These are phyloP conservation scores for Aspergillus egyptiacus DNA, from an alignment of 495 filamentous ascomycete species.

Conservation along the genomic window DNA sequence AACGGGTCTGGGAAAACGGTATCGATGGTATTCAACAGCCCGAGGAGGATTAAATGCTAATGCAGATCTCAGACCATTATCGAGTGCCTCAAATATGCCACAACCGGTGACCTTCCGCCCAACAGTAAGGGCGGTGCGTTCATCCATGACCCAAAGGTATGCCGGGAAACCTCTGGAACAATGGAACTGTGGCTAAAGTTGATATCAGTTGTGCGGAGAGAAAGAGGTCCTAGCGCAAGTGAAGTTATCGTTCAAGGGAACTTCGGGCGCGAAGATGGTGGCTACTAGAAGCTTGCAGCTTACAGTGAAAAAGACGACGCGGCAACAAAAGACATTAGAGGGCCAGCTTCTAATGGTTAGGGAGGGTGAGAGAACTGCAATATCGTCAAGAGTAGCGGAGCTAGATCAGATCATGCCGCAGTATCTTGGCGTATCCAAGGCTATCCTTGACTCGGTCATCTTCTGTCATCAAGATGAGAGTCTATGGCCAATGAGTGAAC, in stretches of 20 bases:
- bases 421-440: constrained; percentile 83
- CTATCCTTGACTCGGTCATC: constrained; percentile 87
- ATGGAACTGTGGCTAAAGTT: constrained; percentile 1
- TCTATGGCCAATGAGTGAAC: constrained; percentile 95
- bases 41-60: neutral
- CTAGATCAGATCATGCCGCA: constrained; percentile 78
- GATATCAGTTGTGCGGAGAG: constrained; percentile 65
- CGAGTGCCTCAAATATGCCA: constrained; percentile 97
- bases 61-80: constrained; percentile 68
- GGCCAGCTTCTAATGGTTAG: constrained; percentile 65
- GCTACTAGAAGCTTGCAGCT: constrained; percentile 77
- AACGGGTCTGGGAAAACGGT: constrained; percentile 97
- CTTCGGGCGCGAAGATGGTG: constrained; percentile 69
- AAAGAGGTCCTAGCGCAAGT: constrained; percentile 89
- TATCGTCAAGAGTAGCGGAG: constrained; percentile 73
- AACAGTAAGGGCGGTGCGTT: constrained; percentile 94
- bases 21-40: neutral
- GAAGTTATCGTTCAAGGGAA: constrained; percentile 77
- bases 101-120: constrained; percentile 86
- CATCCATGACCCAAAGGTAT: constrained; percentile 87
- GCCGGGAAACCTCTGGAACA: neutral
- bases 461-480: constrained; percentile 99
- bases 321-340: constrained; percentile 74
- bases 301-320: constrained; percentile 72
- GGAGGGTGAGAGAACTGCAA: constrained; percentile 69